Base-by-base conservation (phyloP, 768 basidiomycete genomes). In the Tephrocybe sp. region DNA sequence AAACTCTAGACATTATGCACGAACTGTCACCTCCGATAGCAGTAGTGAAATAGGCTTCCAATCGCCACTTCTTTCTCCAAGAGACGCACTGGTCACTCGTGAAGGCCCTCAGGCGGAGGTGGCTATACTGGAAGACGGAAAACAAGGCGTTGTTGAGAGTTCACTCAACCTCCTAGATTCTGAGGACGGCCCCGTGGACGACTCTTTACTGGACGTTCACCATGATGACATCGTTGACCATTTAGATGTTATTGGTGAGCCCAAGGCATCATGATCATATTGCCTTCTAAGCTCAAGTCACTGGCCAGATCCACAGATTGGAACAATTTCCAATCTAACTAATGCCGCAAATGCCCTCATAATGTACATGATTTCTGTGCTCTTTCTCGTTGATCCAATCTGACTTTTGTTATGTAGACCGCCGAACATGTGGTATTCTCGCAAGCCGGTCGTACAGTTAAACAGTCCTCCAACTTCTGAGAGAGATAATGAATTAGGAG, bases 181-280 rank as follows among this genome's bases (percentile, higher is more conserved):
- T 11, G 55, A 51, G n/a, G 33, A 51, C 16, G 47, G 39, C 8
- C 33, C 31, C 3, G 31, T 36, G 22, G 47, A 47, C 14, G 51
- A 64, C 41, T 49, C 52, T 36, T 13, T 12, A 32, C 61, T 65
- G 2, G 61, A 69, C 17, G 75, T 80, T 49, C 85, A 92, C 61
- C 80, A 85, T 53, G 87, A 92, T 60, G 85, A 89, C 58, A 79
- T 92, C 41, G 87, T 92, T 5, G 90, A 92, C 54, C 84, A 92
- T 64, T 68, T 93, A 57, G 90, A 93, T 66, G 85, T 83, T 38
- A 87, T 90, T 52, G 87, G 87, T 84, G 58, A 39, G 72, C 30
- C n/a, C 3, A 31, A 23, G 4, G 20, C n/a, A 13, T 26, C 45
- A 8, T 40, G 12, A 16, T 8, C 19, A 51, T 19, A 22, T 45